These are phyloP conservation scores for Chaetoceros tenuissimus DNA, from an alignment of 108 stramenopile genomes.

Conservation along the genomic window DNA sequence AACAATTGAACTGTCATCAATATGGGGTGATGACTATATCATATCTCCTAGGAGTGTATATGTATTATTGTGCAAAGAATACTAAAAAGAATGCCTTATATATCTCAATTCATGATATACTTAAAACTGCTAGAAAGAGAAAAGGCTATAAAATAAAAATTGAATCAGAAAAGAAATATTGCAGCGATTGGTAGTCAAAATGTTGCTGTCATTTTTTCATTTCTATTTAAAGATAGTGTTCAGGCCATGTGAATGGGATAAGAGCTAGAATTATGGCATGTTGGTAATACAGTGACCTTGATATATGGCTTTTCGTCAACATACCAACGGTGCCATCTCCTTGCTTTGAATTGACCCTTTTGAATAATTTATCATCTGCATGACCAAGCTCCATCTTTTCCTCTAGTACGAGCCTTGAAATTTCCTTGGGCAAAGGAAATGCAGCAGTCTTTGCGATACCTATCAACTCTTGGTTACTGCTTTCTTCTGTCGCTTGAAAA, in stretches of 20 bases:
- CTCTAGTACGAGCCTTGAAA: conserved; percentile 48
- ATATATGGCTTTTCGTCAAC: conserved; percentile 75
- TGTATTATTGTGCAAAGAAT: too few species aligned
- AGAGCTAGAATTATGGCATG: conserved; percentile 80
- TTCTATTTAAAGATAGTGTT: conserved; percentile 20
- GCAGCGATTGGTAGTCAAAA: too few species aligned
- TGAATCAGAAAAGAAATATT: too few species aligned
- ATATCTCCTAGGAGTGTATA: too few species aligned
- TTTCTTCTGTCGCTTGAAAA: conserved; percentile 1
- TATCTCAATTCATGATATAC: too few species aligned
- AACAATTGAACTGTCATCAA: too few species aligned
- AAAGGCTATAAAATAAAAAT: too few species aligned
- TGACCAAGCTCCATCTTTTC: conserved; percentile 85
- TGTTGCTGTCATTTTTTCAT: too few species aligned
- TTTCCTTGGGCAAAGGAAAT: conserved; percentile 66
- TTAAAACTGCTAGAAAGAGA: too few species aligned
- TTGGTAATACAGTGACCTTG: conserved; percentile 75
- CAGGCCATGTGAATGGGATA: conserved; percentile 73
- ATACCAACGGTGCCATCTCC: conserved; percentile 76
- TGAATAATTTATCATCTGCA: conserved; percentile 81
- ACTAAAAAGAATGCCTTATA: too few species aligned
- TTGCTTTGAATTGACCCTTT: conserved; percentile 62
- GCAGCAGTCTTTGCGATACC: conserved; percentile 66
- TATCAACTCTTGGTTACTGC: conserved; percentile 11
- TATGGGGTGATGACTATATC: too few species aligned